Conservation (phyloP, 768 basidiomycete species). For the Mycena rebaudengoi region DNA sequence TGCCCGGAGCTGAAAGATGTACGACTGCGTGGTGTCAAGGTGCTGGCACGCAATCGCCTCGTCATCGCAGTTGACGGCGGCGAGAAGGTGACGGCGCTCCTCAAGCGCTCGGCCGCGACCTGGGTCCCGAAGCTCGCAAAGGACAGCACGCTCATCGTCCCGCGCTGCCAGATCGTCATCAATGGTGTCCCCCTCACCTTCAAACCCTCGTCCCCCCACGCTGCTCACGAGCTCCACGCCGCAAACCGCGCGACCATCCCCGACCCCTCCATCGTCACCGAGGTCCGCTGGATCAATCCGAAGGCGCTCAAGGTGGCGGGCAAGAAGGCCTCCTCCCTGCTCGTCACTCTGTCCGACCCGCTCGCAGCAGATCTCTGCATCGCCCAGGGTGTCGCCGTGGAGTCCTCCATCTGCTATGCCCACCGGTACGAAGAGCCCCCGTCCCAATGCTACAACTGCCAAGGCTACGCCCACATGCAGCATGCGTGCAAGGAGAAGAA, state of each 20-base stretch:
- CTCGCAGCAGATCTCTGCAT: slow-evolving; percentile 1
- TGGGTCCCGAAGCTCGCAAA: not conserved
- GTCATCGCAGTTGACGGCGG: not conserved
- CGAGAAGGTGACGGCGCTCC: not conserved
- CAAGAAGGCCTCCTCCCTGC: slow-evolving; percentile 8
- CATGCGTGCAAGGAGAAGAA: too few relatives aligned
- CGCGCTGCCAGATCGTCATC: not conserved
- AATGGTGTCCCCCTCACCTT: not conserved
- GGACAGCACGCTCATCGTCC: not conserved
- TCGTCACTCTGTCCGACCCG: slow-evolving; percentile 9
- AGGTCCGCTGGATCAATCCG: slow-evolving; percentile 8
- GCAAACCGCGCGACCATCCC: not conserved
- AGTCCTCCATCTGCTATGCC: not conserved
- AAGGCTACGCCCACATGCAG: too few relatives aligned
- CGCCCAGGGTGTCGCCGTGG: not conserved
- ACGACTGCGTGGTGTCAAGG: not conserved
- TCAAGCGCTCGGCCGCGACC: not conserved
- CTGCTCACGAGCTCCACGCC: not conserved
- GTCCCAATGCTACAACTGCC: too few relatives aligned
- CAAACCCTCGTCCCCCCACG: not conserved
- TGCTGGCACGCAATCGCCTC: not conserved
- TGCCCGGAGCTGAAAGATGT: not conserved
- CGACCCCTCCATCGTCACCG: not conserved
- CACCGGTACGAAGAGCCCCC: not conserved
- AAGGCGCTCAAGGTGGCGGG: slow-evolving; percentile 3